These are phyloP conservation scores for Cryptomeria japonica DNA, from an alignment of 75 land plant species.

Conservation along the genomic window DNA sequence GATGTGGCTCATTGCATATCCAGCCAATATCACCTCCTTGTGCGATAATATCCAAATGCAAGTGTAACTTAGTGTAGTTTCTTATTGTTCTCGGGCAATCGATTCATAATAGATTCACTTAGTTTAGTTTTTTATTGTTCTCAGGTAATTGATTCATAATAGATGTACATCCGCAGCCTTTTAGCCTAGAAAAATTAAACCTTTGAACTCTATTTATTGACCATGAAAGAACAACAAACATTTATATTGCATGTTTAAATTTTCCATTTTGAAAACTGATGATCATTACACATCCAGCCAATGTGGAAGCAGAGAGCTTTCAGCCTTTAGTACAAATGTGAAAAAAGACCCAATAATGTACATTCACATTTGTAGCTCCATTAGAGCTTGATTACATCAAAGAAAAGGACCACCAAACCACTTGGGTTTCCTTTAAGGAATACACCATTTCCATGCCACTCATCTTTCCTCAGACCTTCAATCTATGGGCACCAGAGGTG, in stretches of 20 bases:
- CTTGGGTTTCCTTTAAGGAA: too few species aligned
- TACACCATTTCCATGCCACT: neutral
- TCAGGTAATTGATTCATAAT: neutral
- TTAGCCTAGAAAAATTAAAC: too few species aligned
- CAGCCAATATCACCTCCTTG: too few species aligned
- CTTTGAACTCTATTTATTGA: neutral
- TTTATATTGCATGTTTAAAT: neutral
- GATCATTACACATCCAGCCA: neutral
- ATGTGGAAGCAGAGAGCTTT: neutral
- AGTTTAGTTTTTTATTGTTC: too few species aligned
- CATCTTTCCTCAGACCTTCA: neutral
- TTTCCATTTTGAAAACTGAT: neutral
- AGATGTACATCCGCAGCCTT: neutral
- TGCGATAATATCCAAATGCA: too few species aligned
- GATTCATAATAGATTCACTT: too few species aligned
- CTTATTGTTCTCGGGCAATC: too few species aligned
- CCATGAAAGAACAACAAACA: neutral
- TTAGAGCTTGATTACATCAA: neutral
- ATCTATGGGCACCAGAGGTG: neutral
- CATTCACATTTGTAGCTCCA: neutral
- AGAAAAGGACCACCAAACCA: neutral
- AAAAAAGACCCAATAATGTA: neutral
- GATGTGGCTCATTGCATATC: too few species aligned
- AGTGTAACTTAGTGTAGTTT: too few species aligned
- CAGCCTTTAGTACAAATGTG: neutral